A percentile compares a stretch with the other conserved stretches of the same genome.
phyloP scores from a whole-genome alignment of 495 filamentous ascomycete genomes.

The Daldinia decipiens region DNA sequence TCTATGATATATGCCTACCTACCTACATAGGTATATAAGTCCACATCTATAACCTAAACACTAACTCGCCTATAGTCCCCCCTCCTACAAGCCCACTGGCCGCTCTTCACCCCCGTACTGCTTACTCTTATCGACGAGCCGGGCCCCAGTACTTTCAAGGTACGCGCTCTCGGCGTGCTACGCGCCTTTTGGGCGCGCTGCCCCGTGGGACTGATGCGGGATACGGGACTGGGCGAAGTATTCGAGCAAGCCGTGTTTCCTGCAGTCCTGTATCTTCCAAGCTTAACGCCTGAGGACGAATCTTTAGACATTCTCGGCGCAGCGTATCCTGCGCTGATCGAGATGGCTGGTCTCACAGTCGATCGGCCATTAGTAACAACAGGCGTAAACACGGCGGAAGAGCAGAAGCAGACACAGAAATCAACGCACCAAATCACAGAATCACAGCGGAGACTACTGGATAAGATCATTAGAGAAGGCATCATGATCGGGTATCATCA shows the following conservation, averaged over 20 bases:
- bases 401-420: not conserved
- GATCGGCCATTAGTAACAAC: not conserved
- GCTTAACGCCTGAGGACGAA: conserved; percentile 77
- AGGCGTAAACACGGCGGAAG: not conserved
- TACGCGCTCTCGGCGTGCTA: conserved; percentile 70
- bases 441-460: conserved; percentile 53
- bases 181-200: conserved; percentile 69
- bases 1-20: not conserved
- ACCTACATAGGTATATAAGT: too few species aligned
- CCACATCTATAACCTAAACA: not conserved
- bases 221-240: conserved; percentile 80
- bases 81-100: conserved; percentile 66
- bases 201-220: conserved; percentile 64
- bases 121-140: conserved; percentile 82
- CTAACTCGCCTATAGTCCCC: conserved; percentile 13
- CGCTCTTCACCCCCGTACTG: conserved; percentile 83
- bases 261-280: conserved; percentile 77
- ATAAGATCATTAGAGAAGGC: conserved; percentile 65
- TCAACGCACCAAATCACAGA: conserved; percentile 29
- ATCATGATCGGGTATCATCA: conserved; percentile 65
- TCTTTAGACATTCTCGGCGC: conserved; percentile 70
- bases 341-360: conserved; percentile 60
- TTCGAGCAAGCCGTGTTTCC: conserved; percentile 83
- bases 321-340: conserved; percentile 73
- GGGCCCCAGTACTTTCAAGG: conserved; percentile 50